Base-by-base conservation (phyloP, 2,329 filamentous ascomycete genomes). In the Colletotrichum kahawae region DNA sequence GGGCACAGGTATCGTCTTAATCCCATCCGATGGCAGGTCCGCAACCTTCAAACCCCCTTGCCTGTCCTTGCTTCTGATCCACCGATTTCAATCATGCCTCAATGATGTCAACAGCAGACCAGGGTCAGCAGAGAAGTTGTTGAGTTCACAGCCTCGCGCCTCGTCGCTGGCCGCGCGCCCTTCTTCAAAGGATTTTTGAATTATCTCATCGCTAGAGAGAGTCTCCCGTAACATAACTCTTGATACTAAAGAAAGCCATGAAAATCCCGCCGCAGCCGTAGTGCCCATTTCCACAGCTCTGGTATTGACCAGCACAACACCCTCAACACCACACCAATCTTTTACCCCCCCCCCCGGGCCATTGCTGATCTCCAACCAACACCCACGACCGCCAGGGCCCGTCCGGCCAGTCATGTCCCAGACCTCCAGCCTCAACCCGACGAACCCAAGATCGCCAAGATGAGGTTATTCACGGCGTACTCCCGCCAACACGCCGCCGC, bases 51-150 rank as follows among this genome's bases (percentile, higher is more conserved):
- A 14, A 38, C 62, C 71, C 59, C 65, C 62, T 59, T 63, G 38
- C 65, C 38, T 59, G 67, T 68, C 64, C 73, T 21, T 73, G 70
- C 69, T 67, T 63, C 48, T 48, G 70, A 67, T 73, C 73, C 63
- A 68, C 69, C 64, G 57, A 68, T 68, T 71, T 51, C 48, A 43
- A 68, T 68, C 73, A 64, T 68, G 70, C 73, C 51, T 75, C 73
- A 75, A 75, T 75, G 73, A 75, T 75, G 73, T 75, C 73, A 75
- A 71, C 56, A 73, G 64, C 73, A 67, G 64, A 62, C 64, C 70
- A 73, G 73, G 68, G 68, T 71, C 16, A 70, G 60, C 48, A 74
- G 69, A 67, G 72, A 75, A 62, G 60, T 63, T 72, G 69, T 75
- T 72, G 72, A 75, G 73, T 62, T 54, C 48, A 73, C 57, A 68